These are phyloP conservation scores for Salvia rosmarinus DNA, from an alignment of 257 asterid genomes.

Conservation along the genomic window DNA sequence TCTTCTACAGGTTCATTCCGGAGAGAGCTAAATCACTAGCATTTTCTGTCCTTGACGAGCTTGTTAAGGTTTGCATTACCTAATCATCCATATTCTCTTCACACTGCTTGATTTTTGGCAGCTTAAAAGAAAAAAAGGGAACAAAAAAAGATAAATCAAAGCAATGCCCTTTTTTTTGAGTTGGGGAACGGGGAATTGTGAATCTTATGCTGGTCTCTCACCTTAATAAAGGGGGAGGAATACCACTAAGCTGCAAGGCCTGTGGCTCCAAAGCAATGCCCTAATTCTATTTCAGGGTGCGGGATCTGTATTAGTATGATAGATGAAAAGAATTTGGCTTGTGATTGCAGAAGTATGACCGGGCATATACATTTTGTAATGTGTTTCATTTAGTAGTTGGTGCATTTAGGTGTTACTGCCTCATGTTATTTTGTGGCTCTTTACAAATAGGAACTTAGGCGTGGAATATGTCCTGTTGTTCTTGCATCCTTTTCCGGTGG, in stretches of 20 bases:
- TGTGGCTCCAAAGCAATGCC: not conserved
- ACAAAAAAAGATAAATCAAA: not conserved
- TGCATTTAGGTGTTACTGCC: slow-evolving; percentile 3
- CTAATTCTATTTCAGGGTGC: not conserved
- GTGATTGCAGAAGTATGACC: not conserved
- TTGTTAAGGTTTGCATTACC: slow-evolving; percentile 59
- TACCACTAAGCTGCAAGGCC: not conserved
- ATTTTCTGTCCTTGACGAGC: slow-evolving; percentile 64
- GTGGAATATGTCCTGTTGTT: slow-evolving; percentile 72
- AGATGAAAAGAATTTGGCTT: not conserved
- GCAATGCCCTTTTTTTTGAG: not conserved
- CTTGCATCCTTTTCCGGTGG: slow-evolving; percentile 81
- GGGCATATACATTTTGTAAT: not conserved
- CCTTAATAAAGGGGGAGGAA: not conserved
- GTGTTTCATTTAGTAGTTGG: not conserved
- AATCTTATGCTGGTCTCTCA: not conserved
- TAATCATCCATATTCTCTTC: slow-evolving; percentile 16
- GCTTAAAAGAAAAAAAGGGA: not conserved
- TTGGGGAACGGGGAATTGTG: not conserved
- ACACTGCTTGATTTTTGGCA: not conserved
- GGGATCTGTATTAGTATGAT: not conserved
- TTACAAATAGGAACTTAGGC: slow-evolving; percentile 63
- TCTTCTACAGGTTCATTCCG: slow-evolving; percentile 66
- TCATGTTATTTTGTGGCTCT: slow-evolving; percentile 12
- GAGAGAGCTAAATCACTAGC: slow-evolving; percentile 89